phyloP scores from a whole-genome alignment of 2,329 filamentous ascomycete genomes.

The Colletotrichum phormii region DNA sequence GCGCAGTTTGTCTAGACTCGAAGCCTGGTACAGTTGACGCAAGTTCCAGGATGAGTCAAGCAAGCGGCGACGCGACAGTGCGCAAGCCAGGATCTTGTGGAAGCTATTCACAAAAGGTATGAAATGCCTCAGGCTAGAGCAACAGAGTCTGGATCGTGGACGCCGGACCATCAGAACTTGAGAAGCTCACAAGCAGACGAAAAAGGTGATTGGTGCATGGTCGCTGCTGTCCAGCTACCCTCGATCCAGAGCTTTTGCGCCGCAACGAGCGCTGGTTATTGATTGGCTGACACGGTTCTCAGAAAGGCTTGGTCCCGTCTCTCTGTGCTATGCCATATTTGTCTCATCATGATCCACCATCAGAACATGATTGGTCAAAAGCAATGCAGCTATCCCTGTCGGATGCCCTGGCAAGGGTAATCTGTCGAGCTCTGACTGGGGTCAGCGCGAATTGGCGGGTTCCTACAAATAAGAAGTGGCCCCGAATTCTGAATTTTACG shows the following conservation, averaged over 20 bases:
- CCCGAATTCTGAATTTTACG: conserved; percentile 53
- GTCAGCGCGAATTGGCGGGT: conserved; percentile 39
- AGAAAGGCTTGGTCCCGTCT: conserved; percentile 15
- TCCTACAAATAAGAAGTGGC: conserved; percentile 58
- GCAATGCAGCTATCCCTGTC: conserved; percentile 19
- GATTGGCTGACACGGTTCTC: conserved; percentile 28
- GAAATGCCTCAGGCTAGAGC: neutral
- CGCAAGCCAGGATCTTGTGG: conserved; percentile 3
- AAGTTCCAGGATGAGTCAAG: neutral
- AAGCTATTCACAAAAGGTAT: conserved; percentile 29
- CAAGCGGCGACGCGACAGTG: conserved; percentile 21
- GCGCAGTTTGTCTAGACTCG: neutral
- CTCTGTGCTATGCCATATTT: conserved; percentile 32
- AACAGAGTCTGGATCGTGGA: neutral
- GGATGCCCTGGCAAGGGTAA: conserved; percentile 25
- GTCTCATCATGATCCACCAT: conserved; percentile 27
- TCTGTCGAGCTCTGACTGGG: conserved; percentile 28
- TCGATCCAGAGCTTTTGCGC: neutral
- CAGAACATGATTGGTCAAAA: neutral
- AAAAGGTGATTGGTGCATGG: conserved; percentile 23
- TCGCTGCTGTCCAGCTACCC: neutral
- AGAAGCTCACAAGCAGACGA: neutral
- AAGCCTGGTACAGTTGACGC: neutral
- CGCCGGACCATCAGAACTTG: neutral
- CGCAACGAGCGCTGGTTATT: neutral